A percentile compares a stretch with the other conserved stretches of the same genome.
Conservation (phyloP, 768 basidiomycete species). For the Stropharia rugosoannulata region DNA sequence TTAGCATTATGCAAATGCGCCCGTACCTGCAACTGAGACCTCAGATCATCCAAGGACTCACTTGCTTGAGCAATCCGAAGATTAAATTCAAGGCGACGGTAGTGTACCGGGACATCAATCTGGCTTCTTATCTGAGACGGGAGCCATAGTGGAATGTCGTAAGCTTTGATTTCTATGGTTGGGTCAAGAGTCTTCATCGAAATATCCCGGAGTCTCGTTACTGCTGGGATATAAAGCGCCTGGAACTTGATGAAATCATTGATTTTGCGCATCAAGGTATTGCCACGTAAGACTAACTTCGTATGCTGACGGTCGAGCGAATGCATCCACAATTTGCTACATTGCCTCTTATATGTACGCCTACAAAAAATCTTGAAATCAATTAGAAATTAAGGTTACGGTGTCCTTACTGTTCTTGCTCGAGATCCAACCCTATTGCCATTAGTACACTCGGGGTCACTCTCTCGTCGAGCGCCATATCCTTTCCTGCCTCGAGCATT, state of each 20-base stretch:
- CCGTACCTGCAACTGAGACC: not conserved
- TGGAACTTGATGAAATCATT: not conserved
- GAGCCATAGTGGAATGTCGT: not conserved
- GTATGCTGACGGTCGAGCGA: not conserved
- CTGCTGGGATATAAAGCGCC: not conserved
- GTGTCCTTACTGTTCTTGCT: not conserved
- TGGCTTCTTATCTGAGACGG: not conserved
- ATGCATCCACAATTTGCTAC: not conserved
- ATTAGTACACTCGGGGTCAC: not conserved
- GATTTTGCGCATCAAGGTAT: not conserved
- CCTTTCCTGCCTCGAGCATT: not conserved
- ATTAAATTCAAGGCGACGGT: not conserved
- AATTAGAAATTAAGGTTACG: not conserved
- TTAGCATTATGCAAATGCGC: not conserved
- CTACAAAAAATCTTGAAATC: not conserved
- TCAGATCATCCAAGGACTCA: not conserved
- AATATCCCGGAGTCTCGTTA: not conserved
- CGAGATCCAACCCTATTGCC: not conserved
- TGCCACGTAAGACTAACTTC: not conserved
- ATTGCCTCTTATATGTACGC: not conserved
- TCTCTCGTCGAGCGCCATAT: not conserved
- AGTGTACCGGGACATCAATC: not conserved
- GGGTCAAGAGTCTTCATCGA: not conserved
- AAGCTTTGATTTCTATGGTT: not conserved
- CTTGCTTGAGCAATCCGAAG: not conserved